Percentiles rank a stretch among this genome's conserved stretches.
Evolutionary conservation across 169 alveolate species (phyloP).

Genomic region (Perkinsus chesapeaki): DNA sequence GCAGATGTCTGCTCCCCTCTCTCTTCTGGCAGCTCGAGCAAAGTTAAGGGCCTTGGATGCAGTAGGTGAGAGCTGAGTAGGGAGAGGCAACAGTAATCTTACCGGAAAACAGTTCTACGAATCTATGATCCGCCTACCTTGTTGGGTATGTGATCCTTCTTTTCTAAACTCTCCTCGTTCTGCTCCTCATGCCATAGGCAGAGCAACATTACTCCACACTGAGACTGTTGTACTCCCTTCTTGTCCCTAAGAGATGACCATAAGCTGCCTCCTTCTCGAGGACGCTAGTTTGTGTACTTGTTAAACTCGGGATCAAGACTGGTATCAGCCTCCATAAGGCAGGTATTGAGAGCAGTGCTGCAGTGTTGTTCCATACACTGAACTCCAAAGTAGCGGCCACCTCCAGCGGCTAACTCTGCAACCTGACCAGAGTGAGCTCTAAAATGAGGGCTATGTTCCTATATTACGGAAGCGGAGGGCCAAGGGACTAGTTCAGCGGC

Average conservation of each 20-base stretch:
- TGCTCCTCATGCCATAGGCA: neutral
- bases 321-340: neutral
- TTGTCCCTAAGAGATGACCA: neutral
- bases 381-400: neutral
- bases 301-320: neutral
- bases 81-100: neutral
- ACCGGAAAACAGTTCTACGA: neutral
- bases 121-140: no score
- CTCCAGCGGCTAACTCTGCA: neutral
- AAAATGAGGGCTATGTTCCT: neutral
- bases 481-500: neutral
- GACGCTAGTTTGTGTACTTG: neutral
- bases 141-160: neutral
- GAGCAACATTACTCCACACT: neutral
- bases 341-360: neutral
- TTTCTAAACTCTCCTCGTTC: neutral
- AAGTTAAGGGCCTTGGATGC: neutral
- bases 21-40: neutral
- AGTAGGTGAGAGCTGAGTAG: neutral
- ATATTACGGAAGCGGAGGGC: neutral
- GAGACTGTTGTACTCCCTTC: neutral
- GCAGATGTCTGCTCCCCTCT: neutral
- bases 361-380: neutral
- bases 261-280: neutral
- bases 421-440: neutral